These are phyloP conservation scores for Achaetomiella virescens DNA, from an alignment of 495 filamentous ascomycete species.

Conservation along the genomic window DNA sequence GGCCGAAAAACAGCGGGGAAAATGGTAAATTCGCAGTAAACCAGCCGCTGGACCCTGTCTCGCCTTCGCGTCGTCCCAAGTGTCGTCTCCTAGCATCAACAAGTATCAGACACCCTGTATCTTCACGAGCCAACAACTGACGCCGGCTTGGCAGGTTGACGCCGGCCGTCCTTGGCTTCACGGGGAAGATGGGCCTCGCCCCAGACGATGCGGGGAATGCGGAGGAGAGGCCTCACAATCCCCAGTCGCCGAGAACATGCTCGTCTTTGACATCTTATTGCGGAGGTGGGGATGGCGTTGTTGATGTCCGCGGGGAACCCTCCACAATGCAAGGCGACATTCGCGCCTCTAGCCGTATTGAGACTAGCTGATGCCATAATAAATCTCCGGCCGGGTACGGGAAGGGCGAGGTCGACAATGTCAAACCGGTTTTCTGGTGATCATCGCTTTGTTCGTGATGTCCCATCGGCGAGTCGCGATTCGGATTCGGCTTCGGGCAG, in stretches of 20 bases:
- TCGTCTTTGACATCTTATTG: slow-evolving; percentile 1
- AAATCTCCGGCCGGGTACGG: not conserved
- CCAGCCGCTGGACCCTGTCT: not conserved
- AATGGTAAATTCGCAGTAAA: not conserved
- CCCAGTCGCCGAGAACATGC: not conserved
- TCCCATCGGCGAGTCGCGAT: too few species aligned
- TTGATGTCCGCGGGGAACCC: not conserved
- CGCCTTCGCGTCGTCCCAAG: not conserved
- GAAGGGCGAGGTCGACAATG: not conserved
- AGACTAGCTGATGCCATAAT: not conserved
- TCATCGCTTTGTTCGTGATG: too few species aligned
- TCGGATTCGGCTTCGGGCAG: too few species aligned
- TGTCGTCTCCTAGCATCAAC: not conserved
- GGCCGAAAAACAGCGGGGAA: not conserved
- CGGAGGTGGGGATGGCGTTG: not conserved
- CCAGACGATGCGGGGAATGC: not conserved
- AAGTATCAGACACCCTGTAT: not conserved
- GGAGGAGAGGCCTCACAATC: not conserved
- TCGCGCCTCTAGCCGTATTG: not conserved
- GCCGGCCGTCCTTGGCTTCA: not conserved
- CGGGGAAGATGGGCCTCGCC: not conserved
- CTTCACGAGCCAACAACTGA: not conserved
- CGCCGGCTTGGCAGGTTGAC: not conserved
- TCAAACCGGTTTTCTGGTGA: slow-evolving; percentile 1
- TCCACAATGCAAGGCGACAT: not conserved